Base-by-base conservation (phyloP, 73 alveolate genomes). In the Tetrahymena borealis region DNA sequence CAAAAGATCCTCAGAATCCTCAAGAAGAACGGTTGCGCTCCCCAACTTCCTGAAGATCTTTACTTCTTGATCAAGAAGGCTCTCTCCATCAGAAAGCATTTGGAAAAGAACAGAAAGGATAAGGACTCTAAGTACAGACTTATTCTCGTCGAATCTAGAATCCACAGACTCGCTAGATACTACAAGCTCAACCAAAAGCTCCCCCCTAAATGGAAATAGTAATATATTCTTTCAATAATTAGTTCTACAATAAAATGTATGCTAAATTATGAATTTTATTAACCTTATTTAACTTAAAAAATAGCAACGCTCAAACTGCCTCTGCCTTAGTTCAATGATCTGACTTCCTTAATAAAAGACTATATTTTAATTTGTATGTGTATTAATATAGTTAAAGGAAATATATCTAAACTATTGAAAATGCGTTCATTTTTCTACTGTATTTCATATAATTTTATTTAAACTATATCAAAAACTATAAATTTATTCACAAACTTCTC, bases 121-220 rank as follows among this genome's bases (percentile, higher is more conserved):
- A 97, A 91, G 93, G 98, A 98, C 94, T 95, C 98, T 95, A 98
- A 98, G 96, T 98, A 95, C 97, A 97, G 99, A 94, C 95, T 98
- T 94, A 98, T 98, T 95, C 96, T 98, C 94, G 98, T 98, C 91
- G 99, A 98, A 96, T 91, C 98, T 97, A 98, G 99, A 95, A 98
- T 98, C 97, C 99, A 98, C 97, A 98, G 99, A 96, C 96, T 98
- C 35, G 99, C 99, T 41, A 96, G 99, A 93, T 98, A 98, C 99
- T 98, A 97, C 98, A 98, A 97, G 96, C 95, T 98, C 91, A 96
- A 97, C 94, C 95, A 97, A 97, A 94, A 97, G 90, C 95, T 98
- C 91, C 99, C 99, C 32, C 98, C 99, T 91, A 97, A 97, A 91
- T 98, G 99, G 99, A 98, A 97, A 95, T 98, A 98, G 93, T 91